Conservation (phyloP, 2,329 filamentous ascomycete genomes). For the Seiridium unicorne region DNA sequence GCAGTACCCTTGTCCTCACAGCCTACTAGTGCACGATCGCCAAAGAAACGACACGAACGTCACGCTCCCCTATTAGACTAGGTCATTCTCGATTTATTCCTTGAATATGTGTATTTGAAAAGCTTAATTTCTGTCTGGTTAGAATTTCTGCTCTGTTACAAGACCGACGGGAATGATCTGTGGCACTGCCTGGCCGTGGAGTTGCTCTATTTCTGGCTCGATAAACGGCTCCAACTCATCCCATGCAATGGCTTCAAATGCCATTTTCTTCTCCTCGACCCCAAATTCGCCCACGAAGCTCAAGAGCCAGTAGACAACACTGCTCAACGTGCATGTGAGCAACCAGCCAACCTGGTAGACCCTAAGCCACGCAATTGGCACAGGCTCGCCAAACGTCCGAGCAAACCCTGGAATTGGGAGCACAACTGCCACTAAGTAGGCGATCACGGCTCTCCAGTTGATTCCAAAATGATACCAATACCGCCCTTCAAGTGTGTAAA, state of each 20-base stretch:
- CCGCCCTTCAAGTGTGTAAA: slow-evolving; percentile 10
- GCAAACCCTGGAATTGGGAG: slow-evolving; percentile 7
- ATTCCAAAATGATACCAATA: slow-evolving; percentile 14
- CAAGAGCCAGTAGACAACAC: slow-evolving; percentile 8
- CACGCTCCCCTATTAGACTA: too few species aligned
- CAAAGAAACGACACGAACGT: too few species aligned
- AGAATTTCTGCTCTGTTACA: not conserved
- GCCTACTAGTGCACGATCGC: too few species aligned
- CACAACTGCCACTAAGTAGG: slow-evolving; percentile 5
- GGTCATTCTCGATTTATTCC: too few species aligned
- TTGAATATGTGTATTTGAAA: too few species aligned
- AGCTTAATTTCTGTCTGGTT: not conserved
- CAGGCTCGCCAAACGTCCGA: not conserved
- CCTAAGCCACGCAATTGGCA: not conserved
- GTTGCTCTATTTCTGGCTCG: not conserved
- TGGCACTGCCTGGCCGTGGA: not conserved
- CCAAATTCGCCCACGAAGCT: slow-evolving; percentile 4
- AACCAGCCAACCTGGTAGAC: not conserved
- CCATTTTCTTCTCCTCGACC: slow-evolving; percentile 2
- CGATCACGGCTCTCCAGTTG: slow-evolving; percentile 12
- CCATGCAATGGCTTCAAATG: slow-evolving; percentile 9
- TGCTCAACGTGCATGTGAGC: slow-evolving; percentile 5
- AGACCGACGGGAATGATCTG: not conserved
- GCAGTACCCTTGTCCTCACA: too few species aligned
- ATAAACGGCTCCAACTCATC: slow-evolving; percentile 10